phyloP scores from a whole-genome alignment of 768 basidiomycete species.

The Lenzites betulinus region DNA sequence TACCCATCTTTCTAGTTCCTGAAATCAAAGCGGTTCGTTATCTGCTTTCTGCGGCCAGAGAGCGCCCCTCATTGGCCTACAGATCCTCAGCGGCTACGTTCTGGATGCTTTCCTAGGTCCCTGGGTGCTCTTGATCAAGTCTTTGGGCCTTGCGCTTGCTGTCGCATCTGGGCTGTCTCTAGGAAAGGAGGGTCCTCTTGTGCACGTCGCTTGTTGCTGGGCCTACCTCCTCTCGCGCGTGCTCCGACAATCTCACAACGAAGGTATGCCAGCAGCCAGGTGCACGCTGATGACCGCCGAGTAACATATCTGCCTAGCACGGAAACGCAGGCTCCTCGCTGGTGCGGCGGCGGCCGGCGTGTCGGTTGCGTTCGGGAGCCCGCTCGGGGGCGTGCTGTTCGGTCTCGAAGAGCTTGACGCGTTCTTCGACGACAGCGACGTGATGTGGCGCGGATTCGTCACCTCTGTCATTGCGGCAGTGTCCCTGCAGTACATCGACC shows the following conservation, averaged over 20 bases:
- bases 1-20: slow-evolving; percentile 50
- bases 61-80: background rate
- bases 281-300: background rate
- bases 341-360: slow-evolving; percentile 87
- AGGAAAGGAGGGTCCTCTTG: slow-evolving; percentile 88
- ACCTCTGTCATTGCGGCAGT: slow-evolving; percentile 86
- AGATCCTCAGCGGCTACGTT: slow-evolving; percentile 85
- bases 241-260: slow-evolving; percentile 75
- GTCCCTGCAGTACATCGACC: slow-evolving; percentile 81
- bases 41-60: background rate
- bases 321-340: slow-evolving; percentile 78
- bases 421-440: slow-evolving; percentile 71
- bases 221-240: slow-evolving; percentile 67
- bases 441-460: slow-evolving; percentile 87
- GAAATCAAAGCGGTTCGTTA: slow-evolving; percentile 70
- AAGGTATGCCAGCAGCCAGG: slow-evolving; percentile 47
- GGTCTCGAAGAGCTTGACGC: slow-evolving; percentile 79
- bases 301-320: slow-evolving; percentile 45
- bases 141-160: slow-evolving; percentile 76
- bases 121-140: slow-evolving; percentile 86
- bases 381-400: slow-evolving; percentile 83
- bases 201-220: slow-evolving; percentile 84
- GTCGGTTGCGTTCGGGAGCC: slow-evolving; percentile 87
- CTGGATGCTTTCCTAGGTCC: slow-evolving; percentile 84
- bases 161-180: slow-evolving; percentile 85